Base-by-base conservation (phyloP, 192 early-diverging fungal genomes). In the Glomus cerebriforme region DNA sequence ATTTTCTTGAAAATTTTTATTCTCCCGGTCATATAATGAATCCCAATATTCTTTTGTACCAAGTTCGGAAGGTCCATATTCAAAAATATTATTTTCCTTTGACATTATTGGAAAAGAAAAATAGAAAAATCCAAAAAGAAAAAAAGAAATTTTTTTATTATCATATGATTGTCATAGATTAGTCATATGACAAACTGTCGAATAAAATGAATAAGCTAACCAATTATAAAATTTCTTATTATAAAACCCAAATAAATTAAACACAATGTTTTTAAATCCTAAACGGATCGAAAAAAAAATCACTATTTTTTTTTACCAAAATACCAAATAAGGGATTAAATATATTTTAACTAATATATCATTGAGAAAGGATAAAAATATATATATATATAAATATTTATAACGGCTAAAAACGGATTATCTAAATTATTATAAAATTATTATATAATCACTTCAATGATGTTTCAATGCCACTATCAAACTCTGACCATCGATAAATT, bases 31-130 rank as follows among this genome's bases (percentile, higher is more conserved):
- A 73, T 98, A 98, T 12, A 94, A 87, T 29, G 85, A 84, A 83
- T 98, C 93, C 96, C 96, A 98, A 86, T 92, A 92, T 73, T 88
- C 79, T 73, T 87, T 85, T 22, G 90, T 92, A 3, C 91, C 91
- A 49, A 92, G 79, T 34, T 86, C 82, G 3, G 89, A 91, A 34
- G 62, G 62, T 29, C 7, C 62, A 64, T 29, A 26, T 12, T 64
- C 62, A 29, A 29, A 8, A 13, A 49, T 13, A 49, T 49, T 49
- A 49, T 49, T 49, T 49, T 49, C 47, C 15, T 31, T 64, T 27
- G 62, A 64, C 62, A 64, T 62, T 62, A 19, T 62, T 60, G 13
- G 1, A 3, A 19, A 6, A n/a, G 8, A 27, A 27, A 27, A 62
- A 27, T 0, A 27, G 5, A 10, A 62, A 62, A 62, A 60, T 60